phyloP scores from a whole-genome alignment of 2,329 filamentous ascomycete species.

The Cytospora piceicola region DNA sequence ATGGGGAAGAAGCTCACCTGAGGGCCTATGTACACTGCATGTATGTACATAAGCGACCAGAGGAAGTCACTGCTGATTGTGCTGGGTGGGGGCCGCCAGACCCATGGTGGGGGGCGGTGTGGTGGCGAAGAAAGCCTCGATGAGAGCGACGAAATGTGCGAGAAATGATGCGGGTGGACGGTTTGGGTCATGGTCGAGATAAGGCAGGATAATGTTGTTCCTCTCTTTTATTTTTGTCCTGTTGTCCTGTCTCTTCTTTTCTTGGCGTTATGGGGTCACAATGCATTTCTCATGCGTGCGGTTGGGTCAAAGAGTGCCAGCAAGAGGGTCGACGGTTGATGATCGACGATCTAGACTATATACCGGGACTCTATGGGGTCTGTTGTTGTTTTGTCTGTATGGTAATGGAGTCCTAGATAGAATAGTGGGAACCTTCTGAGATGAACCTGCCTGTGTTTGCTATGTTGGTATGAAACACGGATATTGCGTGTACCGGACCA shows the following conservation, averaged over 20 bases:
- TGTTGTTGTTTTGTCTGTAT: background rate
- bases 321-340: background rate
- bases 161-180: constrained; percentile 17
- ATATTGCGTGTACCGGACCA: no score
- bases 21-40: no score
- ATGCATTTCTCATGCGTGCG: background rate
- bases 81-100: no score
- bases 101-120: no score
- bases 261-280: background rate
- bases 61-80: no score
- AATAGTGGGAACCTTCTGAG: background rate
- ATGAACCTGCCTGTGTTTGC: background rate
- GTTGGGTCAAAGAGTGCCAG: background rate
- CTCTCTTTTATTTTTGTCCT: background rate
- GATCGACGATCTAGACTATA: background rate
- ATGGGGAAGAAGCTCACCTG: constrained; percentile 51
- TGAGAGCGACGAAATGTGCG: constrained; percentile 14
- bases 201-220: background rate
- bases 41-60: no score
- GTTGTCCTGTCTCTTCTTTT: constrained; percentile 7
- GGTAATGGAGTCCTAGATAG: background rate
- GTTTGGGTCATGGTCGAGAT: background rate
- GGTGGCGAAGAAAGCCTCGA: no score
- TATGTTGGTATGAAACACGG: background rate
- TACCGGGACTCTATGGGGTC: background rate